These are phyloP conservation scores for Aspergillus pseudoterreus DNA, from an alignment of 2,329 filamentous ascomycete species.

Conservation along the genomic window DNA sequence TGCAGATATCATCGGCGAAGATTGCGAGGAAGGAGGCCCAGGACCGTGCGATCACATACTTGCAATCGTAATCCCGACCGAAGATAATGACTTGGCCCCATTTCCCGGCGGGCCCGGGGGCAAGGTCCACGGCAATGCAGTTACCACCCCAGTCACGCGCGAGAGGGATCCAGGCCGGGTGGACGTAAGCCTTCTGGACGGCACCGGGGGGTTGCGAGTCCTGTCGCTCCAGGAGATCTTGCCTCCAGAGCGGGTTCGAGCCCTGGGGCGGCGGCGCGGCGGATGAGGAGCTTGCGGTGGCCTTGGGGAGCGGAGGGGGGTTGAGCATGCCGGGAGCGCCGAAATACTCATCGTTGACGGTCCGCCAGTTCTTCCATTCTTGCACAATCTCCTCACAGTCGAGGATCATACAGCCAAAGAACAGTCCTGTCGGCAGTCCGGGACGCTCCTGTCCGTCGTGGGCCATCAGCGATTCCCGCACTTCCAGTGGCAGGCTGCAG, in stretches of 20 bases:
- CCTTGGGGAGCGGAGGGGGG: slow-evolving; percentile 67
- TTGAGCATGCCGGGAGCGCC: slow-evolving; percentile 51
- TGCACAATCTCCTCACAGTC: slow-evolving; percentile 98
- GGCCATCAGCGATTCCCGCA: slow-evolving; percentile 82
- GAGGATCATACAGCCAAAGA: slow-evolving; percentile 91
- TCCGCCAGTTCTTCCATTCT: slow-evolving; percentile 95
- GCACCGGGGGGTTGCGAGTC: slow-evolving; percentile 82
- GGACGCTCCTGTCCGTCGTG: slow-evolving; percentile 98
- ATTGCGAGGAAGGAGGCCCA: slow-evolving; percentile 84
- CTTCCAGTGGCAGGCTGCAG: slow-evolving; percentile 86
- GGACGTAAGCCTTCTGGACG: slow-evolving; percentile 88
- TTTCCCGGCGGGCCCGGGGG: slow-evolving; percentile 80
- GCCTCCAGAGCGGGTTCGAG: slow-evolving; percentile 70
- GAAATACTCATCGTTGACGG: slow-evolving; percentile 86
- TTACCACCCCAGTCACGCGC: slow-evolving; percentile 98
- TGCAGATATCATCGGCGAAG: slow-evolving; percentile 85
- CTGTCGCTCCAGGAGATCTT: slow-evolving; percentile 79
- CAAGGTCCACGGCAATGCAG: slow-evolving; percentile 89
- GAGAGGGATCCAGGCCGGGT: slow-evolving; percentile 92
- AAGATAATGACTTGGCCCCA: slow-evolving; percentile 98
- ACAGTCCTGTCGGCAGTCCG: slow-evolving; percentile 82
- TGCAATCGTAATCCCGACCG: slow-evolving; percentile 96
- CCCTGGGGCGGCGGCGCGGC: slow-evolving; percentile 53
- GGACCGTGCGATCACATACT: slow-evolving; percentile 91
- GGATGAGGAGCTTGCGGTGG: slow-evolving; percentile 62